Percentiles rank a stretch among this genome's conserved stretches.
Evolutionary conservation across 2,329 filamentous ascomycete genomes (phyloP).

Genomic region (Stromatinia cepivora): DNA sequence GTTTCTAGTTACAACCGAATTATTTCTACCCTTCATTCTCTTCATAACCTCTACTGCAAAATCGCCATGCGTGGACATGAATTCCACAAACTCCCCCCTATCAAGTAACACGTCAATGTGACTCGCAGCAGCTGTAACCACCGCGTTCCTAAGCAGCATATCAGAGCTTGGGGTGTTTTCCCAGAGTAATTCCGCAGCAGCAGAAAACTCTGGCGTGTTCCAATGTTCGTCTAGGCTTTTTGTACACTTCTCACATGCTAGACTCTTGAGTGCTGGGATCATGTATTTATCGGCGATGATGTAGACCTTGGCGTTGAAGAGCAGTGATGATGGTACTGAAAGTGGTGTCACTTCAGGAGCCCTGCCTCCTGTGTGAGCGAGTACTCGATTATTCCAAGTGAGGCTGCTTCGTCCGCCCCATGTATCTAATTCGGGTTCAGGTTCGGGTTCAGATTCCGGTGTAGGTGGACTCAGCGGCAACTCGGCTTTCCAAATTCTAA

Average conservation of each 20-base stretch:
- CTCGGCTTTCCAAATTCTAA: not conserved
- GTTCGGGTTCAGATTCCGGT: no score
- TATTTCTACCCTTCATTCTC: not conserved
- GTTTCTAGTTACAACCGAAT: not conserved
- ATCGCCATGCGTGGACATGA: constrained; percentile 18
- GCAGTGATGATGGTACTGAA: constrained; percentile 10
- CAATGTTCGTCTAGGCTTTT: constrained; percentile 13
- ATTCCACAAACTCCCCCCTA: constrained; percentile 24
- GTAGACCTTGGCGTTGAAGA: constrained; percentile 29
- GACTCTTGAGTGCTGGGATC: constrained; percentile 26
- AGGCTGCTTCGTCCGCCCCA: no score
- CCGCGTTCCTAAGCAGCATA: constrained; percentile 23
- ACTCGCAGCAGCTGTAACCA: constrained; percentile 19
- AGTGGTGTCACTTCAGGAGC: not conserved
- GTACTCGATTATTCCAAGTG: no score
- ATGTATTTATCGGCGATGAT: constrained; percentile 33
- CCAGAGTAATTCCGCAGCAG: constrained; percentile 24
- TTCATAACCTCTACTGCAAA: constrained; percentile 15
- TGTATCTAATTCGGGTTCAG: no score
- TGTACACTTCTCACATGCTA: constrained; percentile 27
- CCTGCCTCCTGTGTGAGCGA: not conserved
- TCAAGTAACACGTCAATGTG: constrained; percentile 23
- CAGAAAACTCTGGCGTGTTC: constrained; percentile 24
- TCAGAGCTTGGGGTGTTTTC: constrained; percentile 25
- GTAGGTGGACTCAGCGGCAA: not conserved